Conservation (phyloP, 2,329 filamentous ascomycete species). For the Thielaviopsis musarum region DNA sequence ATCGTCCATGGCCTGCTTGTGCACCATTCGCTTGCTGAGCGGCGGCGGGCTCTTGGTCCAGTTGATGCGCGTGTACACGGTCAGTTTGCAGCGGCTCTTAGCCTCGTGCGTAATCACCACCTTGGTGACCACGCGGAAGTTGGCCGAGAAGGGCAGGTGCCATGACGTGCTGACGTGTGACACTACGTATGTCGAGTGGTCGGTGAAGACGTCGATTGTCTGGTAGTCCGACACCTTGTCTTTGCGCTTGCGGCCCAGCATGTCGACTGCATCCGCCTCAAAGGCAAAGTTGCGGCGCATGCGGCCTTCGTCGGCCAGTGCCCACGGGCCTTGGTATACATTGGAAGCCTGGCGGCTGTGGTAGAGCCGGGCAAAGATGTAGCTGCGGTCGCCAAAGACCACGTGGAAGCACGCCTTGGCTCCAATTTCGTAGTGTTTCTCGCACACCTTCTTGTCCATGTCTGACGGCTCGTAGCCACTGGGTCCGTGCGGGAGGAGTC, state of each 20-base stretch:
- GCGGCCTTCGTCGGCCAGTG: constrained; percentile 36
- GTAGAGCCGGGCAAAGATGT: constrained; percentile 82
- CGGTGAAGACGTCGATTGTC: constrained; percentile 65
- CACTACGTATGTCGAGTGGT: constrained; percentile 54
- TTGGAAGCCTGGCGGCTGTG: constrained; percentile 63
- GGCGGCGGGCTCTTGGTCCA: constrained; percentile 53
- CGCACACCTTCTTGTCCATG: constrained; percentile 58
- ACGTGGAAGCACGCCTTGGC: constrained; percentile 93
- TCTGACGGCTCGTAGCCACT: constrained; percentile 72
- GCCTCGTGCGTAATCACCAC: constrained; percentile 86
- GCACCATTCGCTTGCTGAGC: constrained; percentile 43
- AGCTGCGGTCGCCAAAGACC: constrained; percentile 89
- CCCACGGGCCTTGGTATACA: constrained; percentile 79
- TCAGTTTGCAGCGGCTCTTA: constrained; percentile 83
- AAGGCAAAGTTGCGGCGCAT: constrained; percentile 71
- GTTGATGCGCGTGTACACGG: constrained; percentile 73
- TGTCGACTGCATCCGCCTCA: constrained; percentile 49
- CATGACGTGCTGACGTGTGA: constrained; percentile 49
- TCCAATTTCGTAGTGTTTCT: constrained; percentile 76
- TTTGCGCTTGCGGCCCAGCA: constrained; percentile 44
- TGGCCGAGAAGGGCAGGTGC: constrained; percentile 68
- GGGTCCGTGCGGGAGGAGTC: constrained; percentile 51
- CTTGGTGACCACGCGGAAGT: constrained; percentile 73
- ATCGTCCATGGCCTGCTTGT: constrained; percentile 59
- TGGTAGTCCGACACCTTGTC: constrained; percentile 65